Evolutionary conservation across 73 alveolate genomes (phyloP), one percentile per base, ranked within the genome.

Genomic region (Uronychia binucleata): DNA sequence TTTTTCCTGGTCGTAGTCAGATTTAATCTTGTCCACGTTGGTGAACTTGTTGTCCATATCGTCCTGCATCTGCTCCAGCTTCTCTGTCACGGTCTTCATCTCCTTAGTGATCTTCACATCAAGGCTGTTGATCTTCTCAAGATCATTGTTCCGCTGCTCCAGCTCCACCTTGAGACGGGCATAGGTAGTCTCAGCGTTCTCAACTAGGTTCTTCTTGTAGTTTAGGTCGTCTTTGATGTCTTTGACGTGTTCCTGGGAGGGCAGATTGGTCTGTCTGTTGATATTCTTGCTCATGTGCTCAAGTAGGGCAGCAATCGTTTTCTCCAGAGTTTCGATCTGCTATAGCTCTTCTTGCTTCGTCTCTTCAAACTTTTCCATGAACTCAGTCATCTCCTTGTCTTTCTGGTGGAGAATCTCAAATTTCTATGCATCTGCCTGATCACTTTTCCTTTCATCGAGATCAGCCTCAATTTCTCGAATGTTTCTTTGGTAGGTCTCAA

Each of bases 351-450:
- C 76, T 80, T 90, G 81, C 91, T 96, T 96, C 31, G 94, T 93
- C 79, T 88, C 86, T 30, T 96, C 99, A 85, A 95, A 97, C 58
- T 90, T 93, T 79, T 96, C 96, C 82, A 96, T 97, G 89, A 96
- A 97, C 58, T 95, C 97, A 75, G 98, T 95, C 96, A 95, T 95
- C 88, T 97, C 99, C 83, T 90, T 84, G 77, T 97, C 99, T 90
- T 94, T 96, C 84, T 97, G 95, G 67, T 95, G 88, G 25, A 97
- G 94, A n/a, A 95, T 91, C 81, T 97, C 99, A 80, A 95, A 95
- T 83, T 97, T 97, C 77, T 96, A 82, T 28, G 94, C 91, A 35
- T 97, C 95, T 77, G 95, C 94, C 67, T 90, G 94, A 86, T 93
- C 92, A 59, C 92, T 85, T 31, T 89, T 93, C 76, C 84, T 80